Base-by-base conservation (phyloP, 495 filamentous ascomycete species). In the Astrothelium macrocarpum region DNA sequence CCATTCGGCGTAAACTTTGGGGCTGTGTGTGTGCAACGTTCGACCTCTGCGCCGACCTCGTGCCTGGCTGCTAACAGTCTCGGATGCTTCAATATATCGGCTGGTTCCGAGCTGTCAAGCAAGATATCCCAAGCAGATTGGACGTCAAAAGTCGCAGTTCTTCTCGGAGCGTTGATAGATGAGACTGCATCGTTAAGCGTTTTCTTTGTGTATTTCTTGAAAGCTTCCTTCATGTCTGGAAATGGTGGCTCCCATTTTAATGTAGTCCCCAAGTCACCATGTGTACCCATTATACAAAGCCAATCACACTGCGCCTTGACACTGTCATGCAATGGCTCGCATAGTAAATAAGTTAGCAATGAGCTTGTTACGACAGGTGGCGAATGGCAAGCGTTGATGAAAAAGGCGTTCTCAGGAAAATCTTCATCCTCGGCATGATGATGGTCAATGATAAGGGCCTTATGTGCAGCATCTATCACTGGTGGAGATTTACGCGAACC, bases 221-320 rank as follows among this genome's bases (percentile, higher is more conserved):
- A 79, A 0, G 78, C 75, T 10, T 76, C 72, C 11, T 74, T 73
- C 80, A 85, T 82, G 59, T 84, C 79, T 7, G 82, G 83, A 64
- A 85, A 84, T 1, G 83, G 84, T 1, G 77, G 74, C 39, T 78
- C 70, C 82, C 84, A 85, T 69, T 83, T 83, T 25, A 85, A 43
- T 2, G 77, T 76, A 45, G 77, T 82, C 53, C 82, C 82, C 2
- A 86, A 72, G 62, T 86, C 83, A n/a, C 81, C 82, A 63, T 84
- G 81, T 0, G 82, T 84, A 1, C 84, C 84, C 61, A 85, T 78
- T 2, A 74, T 75, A 62, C 79, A 82, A 0, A 85, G 68, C 75
- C 81, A 84, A 29, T 73, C 81, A 65, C 82, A 81, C 25, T 71
- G 68, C 12, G 68, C 67, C 14, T 66, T 67, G 10, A 85, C 77